Evolutionary conservation across 768 basidiomycete genomes (phyloP), one percentile per base, ranked within the genome.

Genomic region (Termitomyces eurrhizus): DNA sequence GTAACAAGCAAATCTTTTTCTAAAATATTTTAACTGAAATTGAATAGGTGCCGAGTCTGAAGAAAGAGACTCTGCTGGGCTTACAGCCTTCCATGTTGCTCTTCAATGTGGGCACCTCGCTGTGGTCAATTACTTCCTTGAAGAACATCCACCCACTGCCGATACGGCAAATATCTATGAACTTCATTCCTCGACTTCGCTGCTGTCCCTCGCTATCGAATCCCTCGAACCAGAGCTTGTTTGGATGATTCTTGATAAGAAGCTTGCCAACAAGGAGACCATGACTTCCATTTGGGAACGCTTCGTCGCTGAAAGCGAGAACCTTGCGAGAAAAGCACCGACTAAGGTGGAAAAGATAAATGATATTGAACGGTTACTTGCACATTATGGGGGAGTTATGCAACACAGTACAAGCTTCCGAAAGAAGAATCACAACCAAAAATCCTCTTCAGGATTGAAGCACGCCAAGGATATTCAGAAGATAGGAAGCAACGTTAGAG

Each of bases 21-120:
- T 32, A 32, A 18, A 51, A 54, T 61, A 60, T 63, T 56, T 59
- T 61, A 42, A 61, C 60, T 65, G 49, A 64, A 56, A 48, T 62
- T 41, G 62, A 35, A 12, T 67, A 92, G 90, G 84, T 73, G 89
- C 88, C 52, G 87, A 90, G 63, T 77, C 83, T 21, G 89, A 90
- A 62, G 90, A 92, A 68, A 80, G 83, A 56, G 80, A 91, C 70
- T 79, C 77, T 0, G 64, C 75, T 53, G 81, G 81, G 26, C 74
- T 80, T 52, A 88, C 89, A 4, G 80, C 87, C 2, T 85, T 90
- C 73, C 89, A 92, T 70, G 64, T 84, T 55, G 87, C 88, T 11
- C 68, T 92, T 9, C 74, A 78, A 67, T 67, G 67, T 59, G 85
- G 87, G 12, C 75, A 85, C 64, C 66, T 83, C 35, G 63, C 78